Percentiles rank a stretch among this genome's conserved stretches.
Conservation (phyloP, 345 rosid species). For the Eucalyptus cloeziana region DNA sequence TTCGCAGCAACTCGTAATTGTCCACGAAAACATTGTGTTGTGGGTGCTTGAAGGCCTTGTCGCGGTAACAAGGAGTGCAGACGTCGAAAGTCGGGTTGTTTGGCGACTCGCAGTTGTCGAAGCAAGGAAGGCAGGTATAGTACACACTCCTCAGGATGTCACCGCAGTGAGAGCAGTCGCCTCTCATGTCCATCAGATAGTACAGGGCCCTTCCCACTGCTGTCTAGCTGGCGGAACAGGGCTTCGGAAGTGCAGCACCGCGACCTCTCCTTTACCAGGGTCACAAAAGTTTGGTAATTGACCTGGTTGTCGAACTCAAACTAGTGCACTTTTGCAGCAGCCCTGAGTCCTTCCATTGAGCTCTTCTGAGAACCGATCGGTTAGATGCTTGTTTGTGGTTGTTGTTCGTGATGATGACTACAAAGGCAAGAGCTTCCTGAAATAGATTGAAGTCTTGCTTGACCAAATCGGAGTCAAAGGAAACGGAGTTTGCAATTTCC, state of each 20-base stretch:
- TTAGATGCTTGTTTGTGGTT: not conserved
- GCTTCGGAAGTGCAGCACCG: not conserved
- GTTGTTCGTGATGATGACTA: not conserved
- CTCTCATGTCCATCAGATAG: not conserved
- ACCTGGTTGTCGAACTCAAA: not conserved
- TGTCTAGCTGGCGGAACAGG: not conserved
- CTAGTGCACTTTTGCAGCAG: not conserved
- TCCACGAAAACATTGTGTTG: not conserved
- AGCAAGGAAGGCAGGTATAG: not conserved
- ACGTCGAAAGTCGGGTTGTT: not conserved
- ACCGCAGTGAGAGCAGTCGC: not conserved
- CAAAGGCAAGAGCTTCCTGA: not conserved
- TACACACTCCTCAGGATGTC: not conserved
- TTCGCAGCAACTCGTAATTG: not conserved
- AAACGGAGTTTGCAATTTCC: not conserved
- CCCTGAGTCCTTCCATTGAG: not conserved
- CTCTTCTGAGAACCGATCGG: not conserved
- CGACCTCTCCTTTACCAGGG: not conserved
- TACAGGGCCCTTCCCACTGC: not conserved
- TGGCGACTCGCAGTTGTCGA: not conserved
- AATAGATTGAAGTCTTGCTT: not conserved
- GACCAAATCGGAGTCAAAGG: not conserved
- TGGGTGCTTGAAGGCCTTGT: not conserved
- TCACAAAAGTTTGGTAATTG: not conserved
- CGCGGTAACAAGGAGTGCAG: not conserved